phyloP scores from a whole-genome alignment of 257 asterid species.

The Rhazya stricta region DNA sequence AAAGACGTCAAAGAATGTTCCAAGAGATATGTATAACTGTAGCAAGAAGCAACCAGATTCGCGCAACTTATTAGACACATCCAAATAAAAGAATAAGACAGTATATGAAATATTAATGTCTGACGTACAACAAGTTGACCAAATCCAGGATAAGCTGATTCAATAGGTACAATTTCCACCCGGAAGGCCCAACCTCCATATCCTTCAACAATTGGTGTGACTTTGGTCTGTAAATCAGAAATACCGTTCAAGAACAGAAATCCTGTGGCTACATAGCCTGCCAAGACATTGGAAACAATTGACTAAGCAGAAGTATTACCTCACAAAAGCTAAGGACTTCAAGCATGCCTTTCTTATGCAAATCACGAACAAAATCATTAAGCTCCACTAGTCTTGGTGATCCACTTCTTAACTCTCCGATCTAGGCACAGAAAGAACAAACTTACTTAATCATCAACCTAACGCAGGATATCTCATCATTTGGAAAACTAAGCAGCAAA shows the following conservation, averaged over 20 bases:
- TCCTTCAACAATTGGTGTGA: conserved; percentile 97
- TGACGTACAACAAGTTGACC: conserved; percentile 88
- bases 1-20: background rate
- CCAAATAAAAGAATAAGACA: background rate
- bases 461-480: background rate
- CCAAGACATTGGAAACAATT: conserved; percentile 2
- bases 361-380: conserved; percentile 71
- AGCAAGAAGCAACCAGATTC: background rate
- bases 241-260: conserved; percentile 26
- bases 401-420: conserved; percentile 97
- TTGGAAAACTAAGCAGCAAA: conserved; percentile 2
- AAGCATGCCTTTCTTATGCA: conserved; percentile 60
- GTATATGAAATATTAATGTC: background rate
- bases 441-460: background rate
- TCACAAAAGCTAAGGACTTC: conserved; percentile 98
- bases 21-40: background rate
- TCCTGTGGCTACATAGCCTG: conserved; percentile 6
- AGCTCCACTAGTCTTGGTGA: conserved; percentile 92
- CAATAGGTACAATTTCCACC: conserved; percentile 94
- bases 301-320: conserved; percentile 31
- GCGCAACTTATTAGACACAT: background rate
- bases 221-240: conserved; percentile 69
- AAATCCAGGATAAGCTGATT: conserved; percentile 95
- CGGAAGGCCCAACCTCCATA: conserved; percentile 98
- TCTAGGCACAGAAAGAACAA: conserved; percentile 46